Percentiles rank a stretch among this genome's conserved stretches.
These are phyloP conservation scores for Diplosphaera chodatii DNA, from an alignment of 139 green algal genomes.

Conservation along the genomic window DNA sequence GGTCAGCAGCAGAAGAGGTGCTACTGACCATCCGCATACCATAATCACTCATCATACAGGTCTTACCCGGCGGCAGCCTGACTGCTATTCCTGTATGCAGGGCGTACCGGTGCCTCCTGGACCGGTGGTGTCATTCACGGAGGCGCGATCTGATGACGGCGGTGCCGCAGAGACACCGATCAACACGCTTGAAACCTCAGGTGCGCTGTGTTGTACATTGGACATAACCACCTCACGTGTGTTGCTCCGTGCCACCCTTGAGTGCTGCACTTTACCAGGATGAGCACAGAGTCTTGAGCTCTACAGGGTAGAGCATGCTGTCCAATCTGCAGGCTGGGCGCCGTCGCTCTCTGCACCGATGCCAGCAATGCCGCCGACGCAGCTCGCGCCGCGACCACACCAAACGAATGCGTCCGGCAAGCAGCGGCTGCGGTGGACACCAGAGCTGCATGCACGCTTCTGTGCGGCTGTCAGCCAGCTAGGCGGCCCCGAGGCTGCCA, in stretches of 20 bases:
- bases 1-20: too few relatives aligned
- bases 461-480: slow-evolving; percentile 50
- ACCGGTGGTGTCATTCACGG: neutral
- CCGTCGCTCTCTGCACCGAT: neutral
- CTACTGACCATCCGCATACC: too few relatives aligned
- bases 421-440: slow-evolving; percentile 56
- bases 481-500: slow-evolving; percentile 36
- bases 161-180: neutral
- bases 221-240: too few relatives aligned
- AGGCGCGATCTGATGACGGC: neutral
- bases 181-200: neutral
- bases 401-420: slow-evolving; percentile 13
- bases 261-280: too few relatives aligned
- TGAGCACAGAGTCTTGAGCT: too few relatives aligned
- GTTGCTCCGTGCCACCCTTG: too few relatives aligned
- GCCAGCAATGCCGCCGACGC: neutral
- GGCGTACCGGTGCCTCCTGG: neutral
- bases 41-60: too few relatives aligned
- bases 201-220: too few relatives aligned
- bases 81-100: neutral
- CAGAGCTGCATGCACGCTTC: slow-evolving; percentile 62
- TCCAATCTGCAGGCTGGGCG: neutral
- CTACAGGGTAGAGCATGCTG: too few relatives aligned
- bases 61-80: too few relatives aligned
- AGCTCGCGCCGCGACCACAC: neutral